Evolutionary conservation across 2,329 filamentous ascomycete species (phyloP), one percentile per base, ranked within the genome.

Genomic region (Cyphellophora europaea): DNA sequence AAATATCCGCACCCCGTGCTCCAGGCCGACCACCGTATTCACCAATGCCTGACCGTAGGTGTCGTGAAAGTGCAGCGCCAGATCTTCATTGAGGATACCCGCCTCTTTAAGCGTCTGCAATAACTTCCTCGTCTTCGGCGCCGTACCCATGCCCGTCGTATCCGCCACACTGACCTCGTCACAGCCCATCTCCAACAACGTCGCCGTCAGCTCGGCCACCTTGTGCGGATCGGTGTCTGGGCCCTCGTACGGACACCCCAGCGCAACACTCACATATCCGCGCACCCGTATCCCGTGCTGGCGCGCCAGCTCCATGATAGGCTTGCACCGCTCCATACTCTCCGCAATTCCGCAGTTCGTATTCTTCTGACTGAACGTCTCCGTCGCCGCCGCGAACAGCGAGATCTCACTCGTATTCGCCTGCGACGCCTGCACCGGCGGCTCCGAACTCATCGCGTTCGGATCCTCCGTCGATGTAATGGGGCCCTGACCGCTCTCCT

Each of bases 121-220:
- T 2, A 80, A 61, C 43, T 72, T 67, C 38, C 65, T 54, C 0
- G 76, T 79, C 34, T 70, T 66, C 1, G 73, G 74, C 6, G 72
- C 73, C 1, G 76, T 80, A 11, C 75, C 76, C 75, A 79, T 79
- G 29, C 76, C 76, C 1, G 76, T 80, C 1, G 76, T 80, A 44
- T 80, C 76, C 2, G 74, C 76, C 2, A 80, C 72, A 2, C 71
- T 74, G 23, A 80, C 75, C 50, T 79, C 74, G 44, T 77, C 71
- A 5, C 73, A 75, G 12, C 76, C 76, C 70, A 79, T 75, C 42
- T 79, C 74, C 11, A 80, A 61, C 25, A 80, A 57, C 5, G 62
- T 67, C 1, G 72, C 67, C 1, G 75, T 74, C 15, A 80, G 63
- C 17, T 75, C 70, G 2, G 76, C 75, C 2, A 80, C 76, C 36